These are phyloP conservation scores for Solanum sejunctum DNA, from an alignment of 257 asterid genomes.

Conservation along the genomic window DNA sequence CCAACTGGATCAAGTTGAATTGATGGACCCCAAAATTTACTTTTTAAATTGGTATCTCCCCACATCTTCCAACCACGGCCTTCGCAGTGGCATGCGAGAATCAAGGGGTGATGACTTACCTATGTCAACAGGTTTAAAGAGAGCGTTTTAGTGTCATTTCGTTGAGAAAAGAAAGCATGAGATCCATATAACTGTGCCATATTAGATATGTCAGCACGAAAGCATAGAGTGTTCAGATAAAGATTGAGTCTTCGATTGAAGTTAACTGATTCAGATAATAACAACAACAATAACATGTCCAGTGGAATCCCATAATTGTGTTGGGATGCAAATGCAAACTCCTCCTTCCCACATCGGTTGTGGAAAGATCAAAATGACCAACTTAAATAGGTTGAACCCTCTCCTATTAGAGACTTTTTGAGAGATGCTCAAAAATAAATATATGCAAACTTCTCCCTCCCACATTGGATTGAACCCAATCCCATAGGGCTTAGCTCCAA, in stretches of 20 bases:
- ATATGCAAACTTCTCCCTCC: too few species aligned
- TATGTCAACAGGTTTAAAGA: background rate
- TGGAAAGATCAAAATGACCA: too few species aligned
- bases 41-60: conserved; percentile 11
- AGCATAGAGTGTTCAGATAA: background rate
- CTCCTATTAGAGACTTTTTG: too few species aligned
- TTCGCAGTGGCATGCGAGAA: conserved; percentile 12
- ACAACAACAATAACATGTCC: too few species aligned
- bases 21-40: conserved; percentile 18
- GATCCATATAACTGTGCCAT: background rate
- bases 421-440: too few species aligned
- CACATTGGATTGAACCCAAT: too few species aligned
- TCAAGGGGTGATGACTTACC: conserved; percentile 19
- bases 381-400: too few species aligned
- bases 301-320: too few species aligned
- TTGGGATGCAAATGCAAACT: too few species aligned
- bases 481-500: too few species aligned
- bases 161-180: background rate
- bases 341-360: too few species aligned
- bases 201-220: too few species aligned
- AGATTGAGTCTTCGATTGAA: background rate
- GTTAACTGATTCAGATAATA: background rate
- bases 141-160: background rate
- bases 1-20: conserved; percentile 18
- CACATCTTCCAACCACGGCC: conserved; percentile 14